A percentile compares a stretch with the other conserved stretches of the same genome.
Evolutionary conservation across 2,329 filamentous ascomycete species (phyloP).

Genomic region (Cladosporium sp.): DNA sequence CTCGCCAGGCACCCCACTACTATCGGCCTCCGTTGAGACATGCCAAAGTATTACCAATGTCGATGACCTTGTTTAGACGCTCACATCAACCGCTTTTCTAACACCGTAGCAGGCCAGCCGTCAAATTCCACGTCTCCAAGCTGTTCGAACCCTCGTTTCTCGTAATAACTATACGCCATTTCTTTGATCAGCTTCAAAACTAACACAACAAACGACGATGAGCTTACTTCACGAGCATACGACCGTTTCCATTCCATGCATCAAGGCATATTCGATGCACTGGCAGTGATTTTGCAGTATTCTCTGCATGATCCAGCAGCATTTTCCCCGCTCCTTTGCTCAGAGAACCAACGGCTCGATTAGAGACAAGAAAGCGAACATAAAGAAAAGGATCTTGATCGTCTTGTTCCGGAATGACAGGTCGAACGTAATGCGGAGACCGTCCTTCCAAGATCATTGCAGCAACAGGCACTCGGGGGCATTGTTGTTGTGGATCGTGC

Average conservation of each 20-base stretch:
- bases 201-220: neutral
- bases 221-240: conserved; percentile 18
- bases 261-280: conserved; percentile 18
- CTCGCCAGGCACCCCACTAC: no score
- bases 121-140: conserved; percentile 15
- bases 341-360: conserved; percentile 13
- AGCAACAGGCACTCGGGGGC: no score
- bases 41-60: no score
- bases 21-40: no score
- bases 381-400: conserved; percentile 17
- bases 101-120: conserved; percentile 16
- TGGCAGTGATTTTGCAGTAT: conserved; percentile 2
- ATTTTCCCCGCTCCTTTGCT: conserved; percentile 14
- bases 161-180: conserved; percentile 15
- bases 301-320: conserved; percentile 16
- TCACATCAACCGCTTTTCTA: conserved; percentile 10
- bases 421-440: no score
- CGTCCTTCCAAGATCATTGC: no score
- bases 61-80: no score
- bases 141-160: conserved; percentile 17
- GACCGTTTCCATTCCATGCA: conserved; percentile 18
- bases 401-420: no score
- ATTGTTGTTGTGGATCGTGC: no score
- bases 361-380: conserved; percentile 17
- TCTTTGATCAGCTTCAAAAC: neutral